Evolutionary conservation across 2,329 filamentous ascomycete genomes (phyloP).

Genomic region (Passalora sequoiae): DNA sequence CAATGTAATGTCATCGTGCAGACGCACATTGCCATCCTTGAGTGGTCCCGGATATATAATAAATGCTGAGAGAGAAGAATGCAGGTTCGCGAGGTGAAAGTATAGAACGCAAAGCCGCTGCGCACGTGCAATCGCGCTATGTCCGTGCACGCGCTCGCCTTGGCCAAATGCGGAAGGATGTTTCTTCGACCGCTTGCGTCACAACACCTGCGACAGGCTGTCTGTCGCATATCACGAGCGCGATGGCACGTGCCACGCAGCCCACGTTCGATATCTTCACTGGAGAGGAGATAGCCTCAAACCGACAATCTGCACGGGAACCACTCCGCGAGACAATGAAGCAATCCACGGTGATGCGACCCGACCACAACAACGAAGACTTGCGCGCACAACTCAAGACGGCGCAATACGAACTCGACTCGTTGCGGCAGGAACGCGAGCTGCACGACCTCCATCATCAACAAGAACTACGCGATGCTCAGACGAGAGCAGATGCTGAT

Average conservation of each 20-base stretch:
- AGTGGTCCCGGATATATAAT: too few species aligned
- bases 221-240: conserved; percentile 4
- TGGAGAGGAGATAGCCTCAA: conserved; percentile 35
- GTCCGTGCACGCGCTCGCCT: too few species aligned
- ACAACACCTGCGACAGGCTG: neutral
- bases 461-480: conserved; percentile 74
- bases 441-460: conserved; percentile 72
- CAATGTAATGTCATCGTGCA: too few species aligned
- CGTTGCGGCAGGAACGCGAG: conserved; percentile 80
- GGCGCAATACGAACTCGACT: conserved; percentile 80
- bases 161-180: conserved; percentile 3
- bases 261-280: conserved; percentile 48
- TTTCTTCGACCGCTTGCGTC: neutral
- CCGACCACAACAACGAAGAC: conserved; percentile 59
- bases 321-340: conserved; percentile 42
- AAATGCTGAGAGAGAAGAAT: too few species aligned
- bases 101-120: too few species aligned
- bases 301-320: conserved; percentile 22
- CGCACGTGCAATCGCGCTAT: too few species aligned
- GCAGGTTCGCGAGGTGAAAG: too few species aligned
- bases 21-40: too few species aligned
- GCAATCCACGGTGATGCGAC: conserved; percentile 34
- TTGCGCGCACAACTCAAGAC: conserved; percentile 86
- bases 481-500: conserved; percentile 78
- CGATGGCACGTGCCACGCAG: conserved; percentile 34